A percentile compares a stretch with the other conserved stretches of the same genome.
These are phyloP conservation scores for Tuber brumale DNA, from an alignment of 495 filamentous ascomycete species.

Conservation along the genomic window DNA sequence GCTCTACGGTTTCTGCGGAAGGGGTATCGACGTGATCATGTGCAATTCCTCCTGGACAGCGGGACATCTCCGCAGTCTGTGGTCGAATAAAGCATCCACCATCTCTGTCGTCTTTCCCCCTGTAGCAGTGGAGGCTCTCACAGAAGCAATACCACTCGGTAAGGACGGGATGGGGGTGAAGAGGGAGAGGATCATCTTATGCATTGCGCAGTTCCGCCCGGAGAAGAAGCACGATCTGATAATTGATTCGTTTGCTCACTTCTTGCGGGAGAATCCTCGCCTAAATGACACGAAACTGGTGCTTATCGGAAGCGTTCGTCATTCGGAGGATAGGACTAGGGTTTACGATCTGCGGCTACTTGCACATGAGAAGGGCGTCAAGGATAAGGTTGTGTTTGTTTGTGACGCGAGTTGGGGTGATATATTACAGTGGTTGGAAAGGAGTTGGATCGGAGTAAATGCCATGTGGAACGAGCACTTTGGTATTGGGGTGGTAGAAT, in stretches of 20 bases:
- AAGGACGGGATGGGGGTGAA: slow-evolving; percentile 56
- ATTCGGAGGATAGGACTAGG: slow-evolving; percentile 71
- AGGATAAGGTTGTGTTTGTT: slow-evolving; percentile 75
- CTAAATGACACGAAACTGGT: slow-evolving; percentile 58
- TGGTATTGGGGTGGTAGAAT: slow-evolving; percentile 96
- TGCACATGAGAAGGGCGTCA: slow-evolving; percentile 78
- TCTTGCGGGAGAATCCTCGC: slow-evolving; percentile 45
- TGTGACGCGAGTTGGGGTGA: slow-evolving; percentile 82
- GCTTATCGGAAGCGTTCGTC: slow-evolving; percentile 80
- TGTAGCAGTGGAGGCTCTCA: slow-evolving; percentile 76
- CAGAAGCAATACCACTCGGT: slow-evolving; percentile 58
- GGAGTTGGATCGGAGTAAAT: slow-evolving; percentile 77
- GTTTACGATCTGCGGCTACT: slow-evolving; percentile 87
- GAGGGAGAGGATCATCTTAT: slow-evolving; percentile 67
- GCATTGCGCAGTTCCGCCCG: slow-evolving; percentile 93
- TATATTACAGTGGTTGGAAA: slow-evolving; percentile 68
- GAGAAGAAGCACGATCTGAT: slow-evolving; percentile 92
- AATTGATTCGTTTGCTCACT: slow-evolving; percentile 71
- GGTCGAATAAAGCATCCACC: slow-evolving; percentile 49
- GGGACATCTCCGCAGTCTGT: slow-evolving; percentile 70
- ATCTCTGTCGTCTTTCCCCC: slow-evolving; percentile 81
- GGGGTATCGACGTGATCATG: slow-evolving; percentile 83
- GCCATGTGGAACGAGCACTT: slow-evolving; percentile 99
- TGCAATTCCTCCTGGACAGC: slow-evolving; percentile 95
- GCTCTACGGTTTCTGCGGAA: slow-evolving; percentile 73